These are phyloP conservation scores for Linnemannia schmuckeri DNA, from an alignment of 192 early-diverging fungal genomes.

Conservation along the genomic window DNA sequence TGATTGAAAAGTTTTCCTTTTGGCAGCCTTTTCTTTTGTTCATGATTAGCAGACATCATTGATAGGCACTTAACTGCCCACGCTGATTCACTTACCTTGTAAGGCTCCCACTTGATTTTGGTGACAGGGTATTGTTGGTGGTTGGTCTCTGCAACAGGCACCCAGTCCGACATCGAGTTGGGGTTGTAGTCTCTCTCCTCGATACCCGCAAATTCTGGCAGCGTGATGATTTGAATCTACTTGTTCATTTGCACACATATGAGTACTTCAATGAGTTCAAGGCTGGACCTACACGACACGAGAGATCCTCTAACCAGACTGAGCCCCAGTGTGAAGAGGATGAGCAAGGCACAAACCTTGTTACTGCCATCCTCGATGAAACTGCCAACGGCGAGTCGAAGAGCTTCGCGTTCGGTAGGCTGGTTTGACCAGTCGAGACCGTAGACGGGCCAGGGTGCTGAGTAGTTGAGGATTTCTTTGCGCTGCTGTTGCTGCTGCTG, in stretches of 20 bases:
- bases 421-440: constrained; percentile 89
- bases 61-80: background rate
- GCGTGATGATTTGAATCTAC: constrained; percentile 76
- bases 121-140: constrained; percentile 90
- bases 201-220: constrained; percentile 62
- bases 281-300: background rate
- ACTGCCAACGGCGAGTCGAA: constrained; percentile 87
- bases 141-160: constrained; percentile 79
- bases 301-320: too few species aligned
- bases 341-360: constrained; percentile 57
- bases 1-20: background rate
- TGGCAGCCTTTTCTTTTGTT: background rate
- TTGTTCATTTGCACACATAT: background rate
- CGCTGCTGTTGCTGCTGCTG: constrained; percentile 8
- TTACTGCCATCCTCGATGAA: constrained; percentile 81
- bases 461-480: constrained; percentile 87
- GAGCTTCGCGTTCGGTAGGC: constrained; percentile 72
- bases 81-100: constrained; percentile 59
- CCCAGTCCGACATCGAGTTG: constrained; percentile 72
- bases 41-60: background rate
- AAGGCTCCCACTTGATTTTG: constrained; percentile 91
- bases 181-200: constrained; percentile 40
- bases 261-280: background rate
- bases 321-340: background rate
- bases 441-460: constrained; percentile 89